Evolutionary conservation across 257 asterid genomes (phyloP).

Genomic region (Ilex asprella): DNA sequence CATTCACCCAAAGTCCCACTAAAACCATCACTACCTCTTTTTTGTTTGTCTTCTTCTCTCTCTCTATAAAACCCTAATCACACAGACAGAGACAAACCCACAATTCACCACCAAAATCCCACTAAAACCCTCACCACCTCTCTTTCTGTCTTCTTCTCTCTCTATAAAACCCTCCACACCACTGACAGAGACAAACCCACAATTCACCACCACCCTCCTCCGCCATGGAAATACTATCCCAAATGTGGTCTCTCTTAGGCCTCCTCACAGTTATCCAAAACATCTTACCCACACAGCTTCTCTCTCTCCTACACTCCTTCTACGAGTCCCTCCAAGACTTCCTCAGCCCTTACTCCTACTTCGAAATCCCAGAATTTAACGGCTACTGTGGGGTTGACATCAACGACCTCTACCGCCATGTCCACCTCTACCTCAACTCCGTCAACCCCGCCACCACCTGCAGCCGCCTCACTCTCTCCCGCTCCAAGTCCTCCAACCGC

Average conservation of each 20-base stretch:
- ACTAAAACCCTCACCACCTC: neutral
- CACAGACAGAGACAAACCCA: constrained; percentile 10
- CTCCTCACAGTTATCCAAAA: constrained; percentile 40
- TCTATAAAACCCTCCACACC: neutral
- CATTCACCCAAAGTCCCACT: constrained; percentile 2
- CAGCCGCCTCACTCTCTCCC: constrained; percentile 46
- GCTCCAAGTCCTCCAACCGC: constrained; percentile 34
- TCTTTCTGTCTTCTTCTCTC: constrained; percentile 11
- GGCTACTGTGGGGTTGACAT: constrained; percentile 48
- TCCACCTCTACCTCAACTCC: constrained; percentile 38
- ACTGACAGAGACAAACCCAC: constrained; percentile 10
- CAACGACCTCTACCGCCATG: constrained; percentile 58
- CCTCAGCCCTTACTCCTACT: constrained; percentile 38
- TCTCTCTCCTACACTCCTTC: constrained; percentile 30
- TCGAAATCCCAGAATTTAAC: constrained; percentile 46
- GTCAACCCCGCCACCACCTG: constrained; percentile 38
- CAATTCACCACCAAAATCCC: neutral
- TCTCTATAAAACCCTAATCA: neutral
- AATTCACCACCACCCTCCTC: neutral
- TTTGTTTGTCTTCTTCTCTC: constrained; percentile 10
- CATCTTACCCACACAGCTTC: constrained; percentile 41
- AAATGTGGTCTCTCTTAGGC: constrained; percentile 48
- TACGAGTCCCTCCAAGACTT: constrained; percentile 41
- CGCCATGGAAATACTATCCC: constrained; percentile 41
- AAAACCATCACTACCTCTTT: neutral